phyloP scores from a whole-genome alignment of 352 stramenopile species.

The Stramenopiles sp. region DNA sequence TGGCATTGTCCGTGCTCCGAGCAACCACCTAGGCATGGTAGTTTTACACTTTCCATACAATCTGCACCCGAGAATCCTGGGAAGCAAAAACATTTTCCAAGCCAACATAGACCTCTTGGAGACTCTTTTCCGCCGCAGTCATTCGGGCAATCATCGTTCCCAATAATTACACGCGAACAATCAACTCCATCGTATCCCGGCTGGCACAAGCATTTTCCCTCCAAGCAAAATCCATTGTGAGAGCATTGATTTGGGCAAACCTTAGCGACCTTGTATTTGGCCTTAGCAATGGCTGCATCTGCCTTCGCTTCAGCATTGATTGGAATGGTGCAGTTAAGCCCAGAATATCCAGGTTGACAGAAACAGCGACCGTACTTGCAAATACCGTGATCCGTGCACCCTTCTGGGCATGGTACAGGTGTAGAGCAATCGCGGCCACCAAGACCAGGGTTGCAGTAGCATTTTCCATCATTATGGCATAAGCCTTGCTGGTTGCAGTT shows the following conservation, averaged over 20 bases:
- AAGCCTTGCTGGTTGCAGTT: neutral
- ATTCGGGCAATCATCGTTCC: neutral
- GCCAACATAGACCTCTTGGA: neutral
- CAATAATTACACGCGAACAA: neutral
- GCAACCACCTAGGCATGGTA: neutral
- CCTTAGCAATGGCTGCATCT: neutral
- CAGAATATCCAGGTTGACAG: neutral
- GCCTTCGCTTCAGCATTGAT: neutral
- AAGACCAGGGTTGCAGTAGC: neutral
- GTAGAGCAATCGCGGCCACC: neutral
- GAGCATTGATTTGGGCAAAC: neutral
- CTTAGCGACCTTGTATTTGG: neutral
- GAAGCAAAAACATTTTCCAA: neutral
- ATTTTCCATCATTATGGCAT: conserved; percentile 1
- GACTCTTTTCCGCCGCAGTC: neutral
- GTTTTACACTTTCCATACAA: neutral
- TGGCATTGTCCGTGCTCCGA: neutral
- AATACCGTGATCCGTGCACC: neutral
- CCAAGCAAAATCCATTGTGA: neutral
- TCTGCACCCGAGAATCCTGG: neutral
- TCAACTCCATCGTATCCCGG: conserved; percentile 1
- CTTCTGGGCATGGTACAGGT: neutral
- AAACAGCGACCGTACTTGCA: neutral
- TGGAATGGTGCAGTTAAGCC: neutral
- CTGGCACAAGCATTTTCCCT: neutral